Percentiles rank a stretch among this genome's conserved stretches.
phyloP scores from a whole-genome alignment of 306 rosid genomes.

The Castanea mollissima region DNA sequence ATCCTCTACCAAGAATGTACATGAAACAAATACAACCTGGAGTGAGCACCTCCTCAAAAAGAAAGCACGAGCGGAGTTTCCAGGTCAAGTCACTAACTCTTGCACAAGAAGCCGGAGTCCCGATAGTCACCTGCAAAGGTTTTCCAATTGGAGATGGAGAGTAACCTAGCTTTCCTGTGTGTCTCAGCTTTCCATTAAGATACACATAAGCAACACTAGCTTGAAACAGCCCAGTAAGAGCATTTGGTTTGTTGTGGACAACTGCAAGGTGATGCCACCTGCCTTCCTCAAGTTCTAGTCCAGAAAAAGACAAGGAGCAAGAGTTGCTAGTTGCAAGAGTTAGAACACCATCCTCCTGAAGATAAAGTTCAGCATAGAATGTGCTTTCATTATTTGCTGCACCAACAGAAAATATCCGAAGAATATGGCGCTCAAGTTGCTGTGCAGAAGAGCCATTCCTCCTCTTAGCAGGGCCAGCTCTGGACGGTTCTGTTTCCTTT shows the following conservation, averaged over 20 bases:
- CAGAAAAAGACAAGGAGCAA: conserved; percentile 76
- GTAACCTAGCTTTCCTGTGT: conserved; percentile 96
- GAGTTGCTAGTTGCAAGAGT: conserved; percentile 96
- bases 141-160: conserved; percentile 94
- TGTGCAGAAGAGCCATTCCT: conserved; percentile 47
- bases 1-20: conserved; percentile 99
- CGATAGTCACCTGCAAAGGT: conserved; percentile 85
- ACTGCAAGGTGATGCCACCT: conserved; percentile 99
- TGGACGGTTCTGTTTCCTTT: conserved; percentile 72
- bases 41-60: conserved; percentile 95
- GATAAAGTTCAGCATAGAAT: conserved; percentile 84
- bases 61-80: conserved; percentile 97
- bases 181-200: conserved; percentile 91
- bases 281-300: conserved; percentile 91
- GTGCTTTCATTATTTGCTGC: conserved; percentile 69
- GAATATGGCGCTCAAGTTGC: conserved; percentile 51
- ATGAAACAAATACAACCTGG: conserved; percentile 88
- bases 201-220: conserved; percentile 97
- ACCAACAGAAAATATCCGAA: conserved; percentile 90
- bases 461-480: conserved; percentile 58
- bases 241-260: conserved; percentile 97
- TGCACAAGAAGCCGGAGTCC: conserved; percentile 77
- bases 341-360: conserved; percentile 94
- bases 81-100: conserved; percentile 78
- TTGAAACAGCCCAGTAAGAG: conserved; percentile 98